These are phyloP conservation scores for Gnomoniopsis smithogilvyi DNA, from an alignment of 2,329 filamentous ascomycete genomes.

Conservation along the genomic window DNA sequence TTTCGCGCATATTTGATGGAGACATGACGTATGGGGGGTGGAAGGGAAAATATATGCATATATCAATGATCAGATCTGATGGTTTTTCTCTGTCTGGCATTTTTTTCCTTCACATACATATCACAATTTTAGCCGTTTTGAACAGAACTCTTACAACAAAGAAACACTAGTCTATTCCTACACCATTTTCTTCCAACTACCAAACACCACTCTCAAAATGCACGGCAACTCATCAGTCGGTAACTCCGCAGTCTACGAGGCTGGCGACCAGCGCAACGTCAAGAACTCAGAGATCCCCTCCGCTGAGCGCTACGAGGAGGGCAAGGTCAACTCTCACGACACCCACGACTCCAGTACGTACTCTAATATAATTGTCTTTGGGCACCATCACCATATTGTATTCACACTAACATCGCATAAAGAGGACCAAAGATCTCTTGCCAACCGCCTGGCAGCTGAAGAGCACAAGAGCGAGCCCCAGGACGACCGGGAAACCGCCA, in stretches of 20 bases:
- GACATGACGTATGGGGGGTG: slow-evolving; percentile 11
- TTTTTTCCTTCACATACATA: background rate
- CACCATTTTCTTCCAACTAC: background rate
- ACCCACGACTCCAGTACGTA: slow-evolving; percentile 67
- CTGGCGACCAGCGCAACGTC: slow-evolving; percentile 69
- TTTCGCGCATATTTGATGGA: background rate
- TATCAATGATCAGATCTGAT: slow-evolving; percentile 11
- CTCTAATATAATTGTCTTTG: too few relatives aligned
- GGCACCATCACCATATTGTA: background rate
- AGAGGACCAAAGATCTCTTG: slow-evolving; percentile 71
- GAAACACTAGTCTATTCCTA: too few relatives aligned
- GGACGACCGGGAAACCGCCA: slow-evolving; percentile 39
- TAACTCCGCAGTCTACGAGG: slow-evolving; percentile 64
- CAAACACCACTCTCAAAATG: slow-evolving; percentile 25
- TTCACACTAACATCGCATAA: background rate
- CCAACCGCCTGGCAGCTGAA: slow-evolving; percentile 64
- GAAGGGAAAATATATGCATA: background rate
- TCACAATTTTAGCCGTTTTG: too few relatives aligned
- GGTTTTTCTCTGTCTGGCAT: too few relatives aligned
- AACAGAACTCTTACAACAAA: too few relatives aligned
- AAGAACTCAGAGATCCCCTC: slow-evolving; percentile 49
- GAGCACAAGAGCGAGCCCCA: slow-evolving; percentile 47
- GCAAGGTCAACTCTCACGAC: slow-evolving; percentile 65
- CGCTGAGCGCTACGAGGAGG: slow-evolving; percentile 66
- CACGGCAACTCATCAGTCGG: slow-evolving; percentile 62